Percentiles rank a stretch among this genome's conserved stretches.
Conservation (phyloP, 2,329 filamentous ascomycete species). For the Penicillium sp. region DNA sequence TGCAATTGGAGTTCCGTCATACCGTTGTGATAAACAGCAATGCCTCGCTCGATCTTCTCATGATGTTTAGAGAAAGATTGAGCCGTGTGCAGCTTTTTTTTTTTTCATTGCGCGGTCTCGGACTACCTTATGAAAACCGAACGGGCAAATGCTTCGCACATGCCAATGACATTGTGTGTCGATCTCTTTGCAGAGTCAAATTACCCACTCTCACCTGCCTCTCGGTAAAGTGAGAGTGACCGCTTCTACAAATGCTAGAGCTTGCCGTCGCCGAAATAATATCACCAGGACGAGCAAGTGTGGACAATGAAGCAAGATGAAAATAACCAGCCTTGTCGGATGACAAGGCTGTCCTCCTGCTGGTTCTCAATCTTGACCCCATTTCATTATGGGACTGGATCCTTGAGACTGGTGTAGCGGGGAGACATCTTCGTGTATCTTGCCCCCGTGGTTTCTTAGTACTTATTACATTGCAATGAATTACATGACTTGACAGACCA, state of each 20-base stretch:
- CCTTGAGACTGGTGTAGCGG: constrained; percentile 33
- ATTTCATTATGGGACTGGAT: constrained; percentile 44
- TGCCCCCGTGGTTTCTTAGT: neutral
- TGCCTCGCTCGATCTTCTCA: too few species aligned
- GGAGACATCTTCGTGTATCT: constrained; percentile 37
- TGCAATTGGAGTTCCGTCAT: too few species aligned
- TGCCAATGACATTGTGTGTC: too few species aligned
- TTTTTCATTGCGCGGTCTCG: too few species aligned
- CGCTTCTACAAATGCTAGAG: constrained; percentile 52
- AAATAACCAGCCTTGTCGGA: constrained; percentile 27
- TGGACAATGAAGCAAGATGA: constrained; percentile 54
- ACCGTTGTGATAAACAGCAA: too few species aligned
- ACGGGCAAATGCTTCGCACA: too few species aligned
- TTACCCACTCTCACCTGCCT: neutral
- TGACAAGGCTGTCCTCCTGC: constrained; percentile 31
- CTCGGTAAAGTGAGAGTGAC: constrained; percentile 7
- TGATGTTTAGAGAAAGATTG: too few species aligned
- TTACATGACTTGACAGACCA: neutral
- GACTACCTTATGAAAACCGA: too few species aligned
- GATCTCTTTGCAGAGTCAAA: too few species aligned
- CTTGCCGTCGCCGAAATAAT: constrained; percentile 45
- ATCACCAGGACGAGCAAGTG: constrained; percentile 49
- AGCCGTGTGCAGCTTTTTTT: too few species aligned
- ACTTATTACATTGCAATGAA: neutral
- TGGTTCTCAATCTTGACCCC: constrained; percentile 37